These are phyloP conservation scores for Trametes cubensis DNA, from an alignment of 768 basidiomycete species.

Conservation along the genomic window DNA sequence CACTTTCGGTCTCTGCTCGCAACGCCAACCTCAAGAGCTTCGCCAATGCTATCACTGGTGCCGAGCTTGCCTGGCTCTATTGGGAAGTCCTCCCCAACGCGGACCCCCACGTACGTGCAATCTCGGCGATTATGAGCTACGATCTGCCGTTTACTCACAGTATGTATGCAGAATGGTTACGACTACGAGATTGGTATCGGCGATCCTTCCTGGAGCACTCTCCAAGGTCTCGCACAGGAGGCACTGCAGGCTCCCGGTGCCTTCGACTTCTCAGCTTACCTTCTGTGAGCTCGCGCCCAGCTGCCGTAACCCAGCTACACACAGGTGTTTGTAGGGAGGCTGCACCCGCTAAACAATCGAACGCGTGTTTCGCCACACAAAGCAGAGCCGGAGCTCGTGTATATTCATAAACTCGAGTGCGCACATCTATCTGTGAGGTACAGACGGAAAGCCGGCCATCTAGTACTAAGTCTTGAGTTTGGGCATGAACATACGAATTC, in stretches of 20 bases:
- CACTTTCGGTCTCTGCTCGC: slow-evolving; percentile 33
- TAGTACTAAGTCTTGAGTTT: neutral
- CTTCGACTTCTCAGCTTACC: slow-evolving; percentile 30
- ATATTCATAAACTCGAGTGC: slow-evolving; percentile 1
- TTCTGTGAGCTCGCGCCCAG: slow-evolving; percentile 9
- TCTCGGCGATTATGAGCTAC: no score
- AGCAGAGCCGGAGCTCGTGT: slow-evolving; percentile 6
- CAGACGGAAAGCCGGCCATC: slow-evolving; percentile 9
- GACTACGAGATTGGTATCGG: slow-evolving; percentile 32
- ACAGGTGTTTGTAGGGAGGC: neutral
- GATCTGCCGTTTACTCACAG: no score
- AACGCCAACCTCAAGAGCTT: slow-evolving; percentile 40
- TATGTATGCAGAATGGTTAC: slow-evolving; percentile 1
- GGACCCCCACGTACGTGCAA: slow-evolving; percentile 37
- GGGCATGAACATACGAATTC: neutral
- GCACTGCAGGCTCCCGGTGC: slow-evolving; percentile 24
- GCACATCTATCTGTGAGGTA: neutral
- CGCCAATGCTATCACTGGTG: slow-evolving; percentile 38
- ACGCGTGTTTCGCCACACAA: neutral
- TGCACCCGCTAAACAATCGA: no score
- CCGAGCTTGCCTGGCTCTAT: slow-evolving; percentile 43
- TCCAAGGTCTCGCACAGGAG: slow-evolving; percentile 23
- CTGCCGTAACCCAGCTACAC: no score
- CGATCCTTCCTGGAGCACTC: slow-evolving; percentile 28
- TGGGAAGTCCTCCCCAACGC: slow-evolving; percentile 43